Evolutionary conservation across 371 early-diverging fungal species (phyloP).

Genomic region (Rhizopus arrhizus): DNA sequence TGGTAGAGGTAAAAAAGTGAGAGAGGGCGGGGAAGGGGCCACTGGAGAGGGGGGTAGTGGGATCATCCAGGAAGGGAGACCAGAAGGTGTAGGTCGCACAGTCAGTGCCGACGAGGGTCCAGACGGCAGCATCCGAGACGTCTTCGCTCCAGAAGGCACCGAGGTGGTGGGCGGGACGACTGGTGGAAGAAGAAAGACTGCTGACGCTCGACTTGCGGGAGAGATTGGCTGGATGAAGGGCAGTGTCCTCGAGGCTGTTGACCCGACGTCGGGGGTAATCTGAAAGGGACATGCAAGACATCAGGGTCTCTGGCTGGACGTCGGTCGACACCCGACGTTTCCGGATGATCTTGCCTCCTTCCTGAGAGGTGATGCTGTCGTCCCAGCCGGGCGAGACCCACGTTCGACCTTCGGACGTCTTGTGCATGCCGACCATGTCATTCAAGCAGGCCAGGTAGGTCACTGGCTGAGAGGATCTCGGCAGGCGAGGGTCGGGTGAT

Average conservation of each 20-base stretch:
- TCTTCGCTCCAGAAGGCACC: slow-evolving; percentile 77
- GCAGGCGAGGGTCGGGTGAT: slow-evolving; percentile 5
- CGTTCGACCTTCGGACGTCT: slow-evolving; percentile 62
- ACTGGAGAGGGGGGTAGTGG: neutral
- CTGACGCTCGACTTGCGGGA: slow-evolving; percentile 31
- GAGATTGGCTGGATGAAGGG: slow-evolving; percentile 8
- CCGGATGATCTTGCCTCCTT: slow-evolving; percentile 47
- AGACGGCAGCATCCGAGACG: slow-evolving; percentile 83
- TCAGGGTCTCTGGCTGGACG: slow-evolving; percentile 14
- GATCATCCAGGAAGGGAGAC: slow-evolving; percentile 39
- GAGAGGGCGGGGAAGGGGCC: slow-evolving; percentile 17
- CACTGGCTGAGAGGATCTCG: slow-evolving; percentile 51
- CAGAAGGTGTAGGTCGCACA: slow-evolving; percentile 76
- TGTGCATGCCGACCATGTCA: slow-evolving; percentile 79
- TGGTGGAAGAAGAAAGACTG: slow-evolving; percentile 8
- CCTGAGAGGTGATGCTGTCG: slow-evolving; percentile 23
- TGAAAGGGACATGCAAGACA: slow-evolving; percentile 11
- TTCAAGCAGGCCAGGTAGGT: slow-evolving; percentile 77
- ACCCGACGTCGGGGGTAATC: slow-evolving; percentile 19
- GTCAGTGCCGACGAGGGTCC: slow-evolving; percentile 88
- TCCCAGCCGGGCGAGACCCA: slow-evolving; percentile 22
- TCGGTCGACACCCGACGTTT: slow-evolving; percentile 51
- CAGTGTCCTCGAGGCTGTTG: slow-evolving; percentile 11
- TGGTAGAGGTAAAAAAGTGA: slow-evolving; percentile 3
- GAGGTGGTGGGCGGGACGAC: neutral